Evolutionary conservation across 495 filamentous ascomycete genomes (phyloP).

Genomic region (Jackrogersella minutella): DNA sequence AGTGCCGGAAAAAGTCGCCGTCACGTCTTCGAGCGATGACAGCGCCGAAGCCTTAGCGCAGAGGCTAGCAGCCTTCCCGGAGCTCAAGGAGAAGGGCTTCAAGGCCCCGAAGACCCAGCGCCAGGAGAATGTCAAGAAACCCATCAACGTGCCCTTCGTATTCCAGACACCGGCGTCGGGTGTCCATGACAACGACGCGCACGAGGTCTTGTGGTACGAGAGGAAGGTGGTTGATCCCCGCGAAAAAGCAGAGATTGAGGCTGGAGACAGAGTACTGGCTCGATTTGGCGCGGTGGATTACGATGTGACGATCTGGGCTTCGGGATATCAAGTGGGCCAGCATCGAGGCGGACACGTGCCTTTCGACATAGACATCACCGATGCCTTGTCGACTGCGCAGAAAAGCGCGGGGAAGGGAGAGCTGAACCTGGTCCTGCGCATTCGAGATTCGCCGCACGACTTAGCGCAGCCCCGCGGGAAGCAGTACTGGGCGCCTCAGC

Average conservation of each 20-base stretch:
- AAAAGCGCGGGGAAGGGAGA: constrained; percentile 30
- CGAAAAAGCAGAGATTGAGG: constrained; percentile 40
- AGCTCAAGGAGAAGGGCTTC: constrained; percentile 45
- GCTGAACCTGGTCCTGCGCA: constrained; percentile 37
- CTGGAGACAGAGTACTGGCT: constrained; percentile 55
- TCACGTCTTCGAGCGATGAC: constrained; percentile 5
- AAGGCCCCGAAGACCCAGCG: constrained; percentile 34
- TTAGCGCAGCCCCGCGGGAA: constrained; percentile 57
- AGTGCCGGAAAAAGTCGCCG: constrained; percentile 40
- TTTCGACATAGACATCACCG: constrained; percentile 65
- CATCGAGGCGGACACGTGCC: constrained; percentile 66
- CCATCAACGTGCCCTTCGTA: constrained; percentile 65
- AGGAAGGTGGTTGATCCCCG: constrained; percentile 58
- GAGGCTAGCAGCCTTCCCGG: constrained; percentile 44
- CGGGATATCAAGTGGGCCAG: constrained; percentile 59
- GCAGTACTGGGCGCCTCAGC: constrained; percentile 56
- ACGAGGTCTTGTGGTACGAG: constrained; percentile 70
- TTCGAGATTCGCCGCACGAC: constrained; percentile 59
- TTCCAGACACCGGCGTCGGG: constrained; percentile 66
- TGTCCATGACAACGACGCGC: constrained; percentile 60
- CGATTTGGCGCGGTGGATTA: constrained; percentile 71
- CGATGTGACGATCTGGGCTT: constrained; percentile 65
- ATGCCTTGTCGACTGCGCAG: constrained; percentile 53
- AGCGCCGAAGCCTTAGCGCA: constrained; percentile 34
- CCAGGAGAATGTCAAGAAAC: constrained; percentile 45